Percentiles rank a stretch among this genome's conserved stretches.
Evolutionary conservation across 768 basidiomycete species (phyloP).

Genomic region (Mycena epipterygia): DNA sequence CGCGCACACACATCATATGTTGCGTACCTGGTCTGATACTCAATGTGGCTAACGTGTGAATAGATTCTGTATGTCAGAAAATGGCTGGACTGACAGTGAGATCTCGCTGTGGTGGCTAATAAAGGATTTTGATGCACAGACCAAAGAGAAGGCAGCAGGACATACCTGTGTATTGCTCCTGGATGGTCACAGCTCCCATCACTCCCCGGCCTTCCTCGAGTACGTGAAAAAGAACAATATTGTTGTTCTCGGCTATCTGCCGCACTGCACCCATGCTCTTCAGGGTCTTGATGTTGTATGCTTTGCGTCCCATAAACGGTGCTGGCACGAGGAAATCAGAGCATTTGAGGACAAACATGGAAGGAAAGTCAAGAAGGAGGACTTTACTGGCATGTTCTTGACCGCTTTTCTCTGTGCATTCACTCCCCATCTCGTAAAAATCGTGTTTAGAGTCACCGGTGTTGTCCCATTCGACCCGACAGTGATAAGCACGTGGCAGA

Average conservation of each 20-base stretch:
- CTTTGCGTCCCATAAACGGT: constrained; percentile 55
- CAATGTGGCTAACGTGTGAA: neutral
- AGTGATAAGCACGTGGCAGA: constrained; percentile 38
- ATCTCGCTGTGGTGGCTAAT: neutral
- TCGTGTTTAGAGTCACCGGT: constrained; percentile 43
- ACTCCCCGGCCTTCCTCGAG: neutral
- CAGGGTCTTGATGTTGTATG: constrained; percentile 63
- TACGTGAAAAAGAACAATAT: constrained; percentile 22
- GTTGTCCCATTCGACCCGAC: constrained; percentile 42
- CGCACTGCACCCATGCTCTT: constrained; percentile 49
- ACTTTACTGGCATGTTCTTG: constrained; percentile 42
- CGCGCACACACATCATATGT: constrained; percentile 50
- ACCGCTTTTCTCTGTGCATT: constrained; percentile 35
- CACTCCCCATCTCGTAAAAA: constrained; percentile 32
- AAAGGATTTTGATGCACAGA: constrained; percentile 49
- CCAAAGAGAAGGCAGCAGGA: constrained; percentile 52
- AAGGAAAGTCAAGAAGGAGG: constrained; percentile 43
- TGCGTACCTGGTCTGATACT: neutral
- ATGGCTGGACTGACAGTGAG: constrained; percentile 48
- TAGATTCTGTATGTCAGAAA: constrained; percentile 43
- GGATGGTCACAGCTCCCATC: constrained; percentile 49
- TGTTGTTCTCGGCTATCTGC: constrained; percentile 19
- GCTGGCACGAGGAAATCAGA: constrained; percentile 41
- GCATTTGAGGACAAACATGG: constrained; percentile 40
- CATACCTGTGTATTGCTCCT: constrained; percentile 48